A percentile compares a stretch with the other conserved stretches of the same genome.
Conservation (phyloP, 192 early-diverging fungal species). For the Ambispora gerdemannii region DNA sequence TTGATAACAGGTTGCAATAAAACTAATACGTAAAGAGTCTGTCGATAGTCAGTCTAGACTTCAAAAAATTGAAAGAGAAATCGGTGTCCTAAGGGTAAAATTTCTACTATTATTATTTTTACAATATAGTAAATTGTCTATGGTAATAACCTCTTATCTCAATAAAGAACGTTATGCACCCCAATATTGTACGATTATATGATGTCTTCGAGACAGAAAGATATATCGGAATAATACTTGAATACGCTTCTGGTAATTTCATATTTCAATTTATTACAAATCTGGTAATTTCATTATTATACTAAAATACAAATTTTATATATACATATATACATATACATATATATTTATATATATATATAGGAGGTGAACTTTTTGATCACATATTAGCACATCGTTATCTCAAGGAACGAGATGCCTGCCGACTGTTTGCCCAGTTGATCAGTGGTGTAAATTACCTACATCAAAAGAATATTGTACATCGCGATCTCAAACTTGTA, state of each 20-base stretch:
- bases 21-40: constrained; percentile 90
- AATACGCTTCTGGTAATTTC: constrained; percentile 81
- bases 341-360: no score
- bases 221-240: constrained; percentile 97
- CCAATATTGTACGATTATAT: constrained; percentile 86
- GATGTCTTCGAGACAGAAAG: constrained; percentile 96
- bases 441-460: constrained; percentile 90
- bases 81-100: constrained; percentile 85
- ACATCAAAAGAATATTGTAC: constrained; percentile 91
- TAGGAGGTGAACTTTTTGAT: constrained; percentile 95
- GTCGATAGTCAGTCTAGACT: constrained; percentile 79
- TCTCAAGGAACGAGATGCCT: constrained; percentile 87
- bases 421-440: constrained; percentile 89
- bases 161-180: constrained; percentile 76
- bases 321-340: no score
- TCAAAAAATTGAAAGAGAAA: constrained; percentile 92
- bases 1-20: constrained; percentile 77
- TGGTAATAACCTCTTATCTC: not conserved
- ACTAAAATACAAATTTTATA: no score
- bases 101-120: constrained; percentile 6
- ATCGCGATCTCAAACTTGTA: constrained; percentile 95
- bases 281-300: no score
- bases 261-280: no score
- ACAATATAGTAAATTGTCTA: constrained; percentile 53
- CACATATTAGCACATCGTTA: constrained; percentile 93